Percentiles rank a stretch among this genome's conserved stretches.
Conservation (phyloP, 2,329 filamentous ascomycete genomes). For the Knoxdaviesia capensis region DNA sequence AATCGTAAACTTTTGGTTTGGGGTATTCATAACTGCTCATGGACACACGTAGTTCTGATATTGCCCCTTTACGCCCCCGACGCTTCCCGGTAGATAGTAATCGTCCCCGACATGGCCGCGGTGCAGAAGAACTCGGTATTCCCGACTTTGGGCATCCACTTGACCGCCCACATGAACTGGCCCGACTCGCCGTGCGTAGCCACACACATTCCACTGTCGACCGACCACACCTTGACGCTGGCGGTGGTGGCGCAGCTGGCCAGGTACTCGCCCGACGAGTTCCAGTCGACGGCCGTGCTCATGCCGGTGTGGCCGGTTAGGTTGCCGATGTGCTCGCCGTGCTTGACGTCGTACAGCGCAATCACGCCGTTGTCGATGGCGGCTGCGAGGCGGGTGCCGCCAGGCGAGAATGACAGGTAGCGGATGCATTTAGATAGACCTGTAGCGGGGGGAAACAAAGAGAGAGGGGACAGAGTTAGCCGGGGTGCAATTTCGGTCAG, state of each 20-base stretch:
- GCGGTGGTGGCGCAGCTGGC: constrained; percentile 79
- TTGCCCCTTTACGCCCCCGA: constrained; percentile 36
- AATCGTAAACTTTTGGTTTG: no score
- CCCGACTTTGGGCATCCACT: constrained; percentile 58
- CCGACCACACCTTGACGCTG: constrained; percentile 89
- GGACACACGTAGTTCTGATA: neutral
- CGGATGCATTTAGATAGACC: constrained; percentile 77
- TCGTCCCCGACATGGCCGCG: constrained; percentile 53
- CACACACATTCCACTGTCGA: constrained; percentile 67
- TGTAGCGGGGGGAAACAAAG: constrained; percentile 11
- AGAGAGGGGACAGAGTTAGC: neutral
- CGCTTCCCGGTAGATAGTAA: constrained; percentile 72
- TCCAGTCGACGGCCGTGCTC: constrained; percentile 89
- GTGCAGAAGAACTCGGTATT: constrained; percentile 58
- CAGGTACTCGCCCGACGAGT: constrained; percentile 75
- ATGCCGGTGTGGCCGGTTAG: constrained; percentile 62
- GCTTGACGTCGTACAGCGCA: constrained; percentile 76
- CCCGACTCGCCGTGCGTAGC: constrained; percentile 87
- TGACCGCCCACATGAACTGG: constrained; percentile 63
- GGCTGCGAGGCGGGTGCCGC: constrained; percentile 65
- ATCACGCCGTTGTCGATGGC: constrained; percentile 80
- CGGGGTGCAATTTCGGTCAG: neutral
- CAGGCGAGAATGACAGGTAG: constrained; percentile 72
- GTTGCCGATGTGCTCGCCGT: constrained; percentile 82
- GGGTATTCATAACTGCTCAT: no score